A percentile compares a stretch with the other conserved stretches of the same genome.
phyloP scores from a whole-genome alignment of 768 basidiomycete species.

The Xerocomellus dryophilus region DNA sequence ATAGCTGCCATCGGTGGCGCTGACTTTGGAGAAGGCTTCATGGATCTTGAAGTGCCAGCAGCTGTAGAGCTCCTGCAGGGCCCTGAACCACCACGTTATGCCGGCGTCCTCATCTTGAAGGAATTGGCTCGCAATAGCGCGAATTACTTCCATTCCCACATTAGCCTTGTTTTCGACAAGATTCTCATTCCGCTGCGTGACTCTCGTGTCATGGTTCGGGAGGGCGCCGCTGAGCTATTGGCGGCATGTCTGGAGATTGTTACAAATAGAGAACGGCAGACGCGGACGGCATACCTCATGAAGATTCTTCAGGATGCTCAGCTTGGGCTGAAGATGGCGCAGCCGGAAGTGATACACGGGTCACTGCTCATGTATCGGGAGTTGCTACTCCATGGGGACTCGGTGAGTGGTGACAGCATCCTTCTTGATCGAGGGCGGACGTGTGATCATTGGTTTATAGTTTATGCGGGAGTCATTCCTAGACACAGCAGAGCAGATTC shows the following conservation, averaged over 20 bases:
- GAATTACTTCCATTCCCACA: conserved; percentile 83
- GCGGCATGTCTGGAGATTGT: conserved; percentile 91
- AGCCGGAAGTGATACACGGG: conserved; percentile 90
- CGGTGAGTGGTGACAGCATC: conserved; percentile 52
- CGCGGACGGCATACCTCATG: conserved; percentile 60
- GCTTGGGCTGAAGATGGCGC: conserved; percentile 69
- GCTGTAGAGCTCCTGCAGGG: conserved; percentile 78
- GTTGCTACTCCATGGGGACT: conserved; percentile 87
- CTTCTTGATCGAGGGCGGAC: not conserved
- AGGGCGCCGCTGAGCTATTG: conserved; percentile 91
- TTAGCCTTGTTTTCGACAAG: conserved; percentile 85
- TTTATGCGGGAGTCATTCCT: conserved; percentile 88
- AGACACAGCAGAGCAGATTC: conserved; percentile 84
- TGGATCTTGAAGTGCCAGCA: conserved; percentile 84
- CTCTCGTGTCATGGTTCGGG: conserved; percentile 83
- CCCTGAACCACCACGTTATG: conserved; percentile 81
- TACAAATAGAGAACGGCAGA: conserved; percentile 64
- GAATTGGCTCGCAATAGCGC: conserved; percentile 90
- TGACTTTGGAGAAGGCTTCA: conserved; percentile 83
- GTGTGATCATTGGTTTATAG: conserved; percentile 35
- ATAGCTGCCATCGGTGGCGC: conserved; percentile 83
- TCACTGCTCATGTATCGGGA: conserved; percentile 90
- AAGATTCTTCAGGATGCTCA: conserved; percentile 91
- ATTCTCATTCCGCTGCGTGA: conserved; percentile 90
- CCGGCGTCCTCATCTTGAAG: conserved; percentile 90